Conservation (phyloP, 495 filamentous ascomycete species). For the Lophiotrema nucula region DNA sequence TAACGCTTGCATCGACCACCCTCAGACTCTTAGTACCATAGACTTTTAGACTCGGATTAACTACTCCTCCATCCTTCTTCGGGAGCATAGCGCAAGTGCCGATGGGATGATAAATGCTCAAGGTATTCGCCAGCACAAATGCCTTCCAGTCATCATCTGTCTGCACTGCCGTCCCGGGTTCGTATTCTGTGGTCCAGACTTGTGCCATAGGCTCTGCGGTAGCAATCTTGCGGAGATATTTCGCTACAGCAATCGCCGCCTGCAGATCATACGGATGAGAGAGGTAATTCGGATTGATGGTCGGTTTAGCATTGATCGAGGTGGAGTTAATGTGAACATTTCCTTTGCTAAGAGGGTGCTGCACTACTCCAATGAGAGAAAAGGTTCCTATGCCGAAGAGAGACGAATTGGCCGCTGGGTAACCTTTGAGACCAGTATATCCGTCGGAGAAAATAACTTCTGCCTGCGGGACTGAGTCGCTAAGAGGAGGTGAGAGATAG, state of each 20-base stretch:
- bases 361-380: too few species aligned
- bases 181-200: slow-evolving; percentile 4
- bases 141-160: slow-evolving; percentile 2
- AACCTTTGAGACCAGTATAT: too few species aligned
- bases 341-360: slow-evolving; percentile 49
- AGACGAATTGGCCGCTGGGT: too few species aligned
- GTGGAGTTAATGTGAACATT: slow-evolving; percentile 54
- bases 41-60: slow-evolving; percentile 21
- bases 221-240: slow-evolving; percentile 2
- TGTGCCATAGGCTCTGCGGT: neutral
- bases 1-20: slow-evolving; percentile 28
- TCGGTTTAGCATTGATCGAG: slow-evolving; percentile 52
- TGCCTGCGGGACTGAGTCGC: too few species aligned
- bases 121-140: neutral
- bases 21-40: slow-evolving; percentile 11
- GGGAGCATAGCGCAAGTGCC: slow-evolving; percentile 20
- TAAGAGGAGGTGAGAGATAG: too few species aligned
- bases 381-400: too few species aligned
- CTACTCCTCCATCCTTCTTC: slow-evolving; percentile 10
- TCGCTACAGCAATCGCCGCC: neutral
- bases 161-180: neutral
- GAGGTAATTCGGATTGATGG: slow-evolving; percentile 60
- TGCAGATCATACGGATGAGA: slow-evolving; percentile 26
- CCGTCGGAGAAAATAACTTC: too few species aligned
- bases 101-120: slow-evolving; percentile 19